Percentiles rank a stretch among this genome's conserved stretches.
Conservation (phyloP, 2,329 filamentous ascomycete genomes). For the Calonectria multiphialidica region DNA sequence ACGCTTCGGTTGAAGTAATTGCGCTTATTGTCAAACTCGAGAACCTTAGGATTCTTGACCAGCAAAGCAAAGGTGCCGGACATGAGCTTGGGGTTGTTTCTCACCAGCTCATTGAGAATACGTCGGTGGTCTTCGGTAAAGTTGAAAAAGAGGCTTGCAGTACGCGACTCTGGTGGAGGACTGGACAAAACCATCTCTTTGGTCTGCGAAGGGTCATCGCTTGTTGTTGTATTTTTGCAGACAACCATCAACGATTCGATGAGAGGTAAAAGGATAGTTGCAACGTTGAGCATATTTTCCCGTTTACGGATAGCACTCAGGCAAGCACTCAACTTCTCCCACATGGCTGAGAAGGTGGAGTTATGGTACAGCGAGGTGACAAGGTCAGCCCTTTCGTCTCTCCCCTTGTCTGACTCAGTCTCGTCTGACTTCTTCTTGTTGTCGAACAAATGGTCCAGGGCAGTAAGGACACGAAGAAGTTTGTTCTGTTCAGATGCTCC, state of each 20-base stretch:
- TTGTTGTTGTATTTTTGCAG: conserved; percentile 94
- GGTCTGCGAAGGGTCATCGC: conserved; percentile 70
- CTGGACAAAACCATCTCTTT: conserved; percentile 82
- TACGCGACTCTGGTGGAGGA: conserved; percentile 80
- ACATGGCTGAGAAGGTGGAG: conserved; percentile 88
- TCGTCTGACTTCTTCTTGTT: conserved; percentile 74
- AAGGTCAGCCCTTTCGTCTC: conserved; percentile 82
- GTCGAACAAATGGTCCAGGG: conserved; percentile 95
- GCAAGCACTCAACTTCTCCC: conserved; percentile 92
- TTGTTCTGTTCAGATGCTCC: conserved; percentile 98
- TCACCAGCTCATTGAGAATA: conserved; percentile 96
- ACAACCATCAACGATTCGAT: conserved; percentile 99
- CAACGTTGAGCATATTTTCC: conserved; percentile 96
- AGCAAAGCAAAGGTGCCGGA: conserved; percentile 95
- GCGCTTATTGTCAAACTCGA: conserved; percentile 99
- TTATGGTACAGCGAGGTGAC: conserved; percentile 92
- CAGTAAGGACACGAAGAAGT: conserved; percentile 89
- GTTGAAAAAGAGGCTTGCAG: conserved; percentile 93
- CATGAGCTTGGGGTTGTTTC: conserved; percentile 98
- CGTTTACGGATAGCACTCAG: conserved; percentile 89
- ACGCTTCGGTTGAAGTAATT: conserved; percentile 98
- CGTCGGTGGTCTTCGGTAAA: conserved; percentile 98
- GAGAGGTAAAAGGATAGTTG: conserved; percentile 91
- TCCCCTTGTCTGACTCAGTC: conserved; percentile 63
- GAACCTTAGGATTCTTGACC: conserved; percentile 98